Base-by-base conservation (phyloP, 257 asterid species). In the Jacaranda copaia region DNA sequence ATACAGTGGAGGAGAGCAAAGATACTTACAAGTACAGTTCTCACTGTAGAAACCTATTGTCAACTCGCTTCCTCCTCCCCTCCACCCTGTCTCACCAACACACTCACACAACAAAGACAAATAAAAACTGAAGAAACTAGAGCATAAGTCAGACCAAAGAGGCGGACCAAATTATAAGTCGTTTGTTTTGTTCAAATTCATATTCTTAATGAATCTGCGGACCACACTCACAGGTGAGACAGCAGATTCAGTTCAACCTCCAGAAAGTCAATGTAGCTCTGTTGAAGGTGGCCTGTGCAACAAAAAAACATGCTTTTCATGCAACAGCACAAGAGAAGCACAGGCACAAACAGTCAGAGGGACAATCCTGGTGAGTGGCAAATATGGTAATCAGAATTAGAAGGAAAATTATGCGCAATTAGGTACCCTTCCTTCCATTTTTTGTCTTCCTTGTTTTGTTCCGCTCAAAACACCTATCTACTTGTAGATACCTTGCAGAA, bases 401-500 rank as follows among this genome's bases (percentile, higher is more conserved):
- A 71, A 80, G 55, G 55, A 55, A 51, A 56, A 71, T 43, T 61
- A 15, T 61, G 36, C 46, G 43, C 61, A 8, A 51, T 43, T 4
- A 20, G 32, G 63, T 68, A 36, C 14, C 52, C 64, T 53, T 58
- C 68, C 32, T 20, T 64, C 14, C 53, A 20, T 45, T 42, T 36
- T 46, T 71, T 40, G 43, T 19, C 55, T 55, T 49, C 18, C 36
- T 18, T 39, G 25, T 46, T 68, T 55, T 51, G 14, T 32, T 38
- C 60, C 20, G 51, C 79, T 67, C 62, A 84, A 55, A 73, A n/a
- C 65, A 13, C 68, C 73, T 71, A 53, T 35, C 52, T 38, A 73
- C 56, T 80, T 82, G 42, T 82, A 92, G 97, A 86, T 92, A 84
- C 97, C 97, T 35, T 92, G 95, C 75, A 82, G 96, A 75, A 92